These are phyloP conservation scores for Neurospora sp. DNA, from an alignment of 495 filamentous ascomycete genomes.

Conservation along the genomic window DNA sequence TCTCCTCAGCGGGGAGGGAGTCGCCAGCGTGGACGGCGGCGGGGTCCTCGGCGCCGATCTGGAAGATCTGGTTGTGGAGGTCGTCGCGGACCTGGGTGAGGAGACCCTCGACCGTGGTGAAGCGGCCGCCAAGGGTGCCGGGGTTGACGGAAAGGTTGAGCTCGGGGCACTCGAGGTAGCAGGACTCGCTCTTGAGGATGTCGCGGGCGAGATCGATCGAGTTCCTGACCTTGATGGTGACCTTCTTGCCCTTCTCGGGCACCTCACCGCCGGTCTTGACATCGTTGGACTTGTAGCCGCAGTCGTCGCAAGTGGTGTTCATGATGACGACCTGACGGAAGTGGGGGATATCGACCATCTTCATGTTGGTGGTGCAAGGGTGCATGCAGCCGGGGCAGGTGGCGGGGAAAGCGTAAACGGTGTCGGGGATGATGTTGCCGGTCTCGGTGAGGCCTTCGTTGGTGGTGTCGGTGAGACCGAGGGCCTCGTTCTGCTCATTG, in stretches of 20 bases:
- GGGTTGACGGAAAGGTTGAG: slow-evolving; percentile 75
- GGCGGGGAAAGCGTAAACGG: slow-evolving; percentile 83
- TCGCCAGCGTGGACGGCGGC: slow-evolving; percentile 34
- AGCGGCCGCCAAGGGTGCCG: slow-evolving; percentile 89
- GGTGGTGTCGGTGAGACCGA: slow-evolving; percentile 50
- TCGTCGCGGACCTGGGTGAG: slow-evolving; percentile 90
- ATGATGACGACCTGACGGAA: slow-evolving; percentile 94
- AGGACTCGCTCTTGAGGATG: slow-evolving; percentile 94
- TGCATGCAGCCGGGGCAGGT: slow-evolving; percentile 84
- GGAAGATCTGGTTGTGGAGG: slow-evolving; percentile 74
- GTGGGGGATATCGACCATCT: slow-evolving; percentile 90
- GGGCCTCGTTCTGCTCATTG: slow-evolving; percentile 69
- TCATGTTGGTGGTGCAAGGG: slow-evolving; percentile 77
- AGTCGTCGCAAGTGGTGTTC: slow-evolving; percentile 77
- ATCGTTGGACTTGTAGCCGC: slow-evolving; percentile 91
- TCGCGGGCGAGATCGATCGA: slow-evolving; percentile 77
- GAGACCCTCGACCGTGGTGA: slow-evolving; percentile 92
- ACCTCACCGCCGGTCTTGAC: slow-evolving; percentile 93
- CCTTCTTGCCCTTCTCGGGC: slow-evolving; percentile 75
- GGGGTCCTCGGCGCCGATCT: slow-evolving; percentile 42
- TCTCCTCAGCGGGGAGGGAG: slow-evolving; percentile 53
- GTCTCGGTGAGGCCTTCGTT: slow-evolving; percentile 37
- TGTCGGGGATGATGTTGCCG: slow-evolving; percentile 74
- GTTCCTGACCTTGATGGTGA: slow-evolving; percentile 64
- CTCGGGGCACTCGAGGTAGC: slow-evolving; percentile 72